Conservation (phyloP, 768 basidiomycete genomes). For the Sporobolomyces phaffii region DNA sequence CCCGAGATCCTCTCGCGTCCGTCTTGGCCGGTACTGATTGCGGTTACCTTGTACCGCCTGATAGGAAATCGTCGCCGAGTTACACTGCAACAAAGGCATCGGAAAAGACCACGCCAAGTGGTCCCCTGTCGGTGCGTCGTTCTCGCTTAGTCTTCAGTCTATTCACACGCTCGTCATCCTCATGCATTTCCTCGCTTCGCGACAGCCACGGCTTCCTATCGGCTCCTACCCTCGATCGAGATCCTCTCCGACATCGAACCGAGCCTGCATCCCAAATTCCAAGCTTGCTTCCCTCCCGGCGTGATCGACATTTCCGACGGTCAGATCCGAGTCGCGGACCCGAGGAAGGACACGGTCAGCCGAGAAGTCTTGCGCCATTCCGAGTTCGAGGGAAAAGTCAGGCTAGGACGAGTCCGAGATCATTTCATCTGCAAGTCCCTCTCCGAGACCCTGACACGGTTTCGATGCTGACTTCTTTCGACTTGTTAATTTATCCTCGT, state of each 20-base stretch:
- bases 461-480: neutral
- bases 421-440: conserved; percentile 76
- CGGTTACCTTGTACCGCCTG: too few relatives aligned
- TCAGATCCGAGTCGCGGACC: conserved; percentile 52
- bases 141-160: too few relatives aligned
- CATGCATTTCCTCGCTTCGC: too few relatives aligned
- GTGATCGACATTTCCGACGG: conserved; percentile 49
- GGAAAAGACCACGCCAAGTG: conserved; percentile 96
- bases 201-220: conserved; percentile 91
- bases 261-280: conserved; percentile 71
- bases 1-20: too few relatives aligned
- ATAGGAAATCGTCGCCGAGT: conserved; percentile 67
- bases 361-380: conserved; percentile 86
- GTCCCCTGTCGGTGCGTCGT: conserved; percentile 71
- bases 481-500: neutral
- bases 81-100: conserved; percentile 86
- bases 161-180: too few relatives aligned
- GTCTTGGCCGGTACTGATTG: too few relatives aligned
- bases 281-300: conserved; percentile 72
- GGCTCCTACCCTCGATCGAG: conserved; percentile 75
- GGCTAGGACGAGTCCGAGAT: conserved; percentile 78
- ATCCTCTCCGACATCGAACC: conserved; percentile 69
- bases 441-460: neutral
- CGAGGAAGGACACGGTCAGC: conserved; percentile 77
- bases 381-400: conserved; percentile 77